Conservation (phyloP, 1,139 yeast genomes). For the Candida tetrigidarum region DNA sequence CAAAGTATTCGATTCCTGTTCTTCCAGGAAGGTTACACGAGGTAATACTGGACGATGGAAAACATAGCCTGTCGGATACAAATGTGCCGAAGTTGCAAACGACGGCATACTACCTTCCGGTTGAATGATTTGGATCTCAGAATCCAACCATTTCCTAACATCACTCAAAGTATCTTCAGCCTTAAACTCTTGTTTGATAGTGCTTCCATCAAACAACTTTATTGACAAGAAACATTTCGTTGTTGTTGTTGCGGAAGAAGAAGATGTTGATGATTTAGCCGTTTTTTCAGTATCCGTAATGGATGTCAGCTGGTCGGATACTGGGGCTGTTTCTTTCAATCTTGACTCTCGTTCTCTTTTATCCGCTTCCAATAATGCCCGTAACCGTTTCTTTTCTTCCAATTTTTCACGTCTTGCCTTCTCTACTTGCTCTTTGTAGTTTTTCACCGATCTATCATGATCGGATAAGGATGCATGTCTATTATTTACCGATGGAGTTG, state of each 20-base stretch:
- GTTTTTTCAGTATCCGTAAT: not conserved
- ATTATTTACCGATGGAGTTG: not conserved
- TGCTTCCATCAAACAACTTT: slow-evolving; percentile 58
- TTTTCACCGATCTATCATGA: slow-evolving; percentile 17
- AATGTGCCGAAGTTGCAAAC: slow-evolving; percentile 38
- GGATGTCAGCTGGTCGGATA: not conserved
- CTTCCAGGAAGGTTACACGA: slow-evolving; percentile 43
- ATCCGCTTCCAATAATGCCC: slow-evolving; percentile 54
- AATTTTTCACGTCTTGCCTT: slow-evolving; percentile 38
- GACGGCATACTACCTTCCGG: slow-evolving; percentile 34
- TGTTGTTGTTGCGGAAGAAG: too few species aligned
- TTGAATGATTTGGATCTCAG: slow-evolving; percentile 37
- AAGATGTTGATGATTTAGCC: slow-evolving; percentile 2
- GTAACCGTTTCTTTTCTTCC: slow-evolving; percentile 59
- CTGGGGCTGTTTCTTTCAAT: slow-evolving; percentile 36
- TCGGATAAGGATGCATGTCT: slow-evolving; percentile 1
- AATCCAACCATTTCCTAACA: slow-evolving; percentile 69
- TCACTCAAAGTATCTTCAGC: slow-evolving; percentile 47
- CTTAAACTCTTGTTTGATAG: slow-evolving; percentile 48
- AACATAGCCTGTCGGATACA: slow-evolving; percentile 38
- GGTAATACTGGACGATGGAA: slow-evolving; percentile 45
- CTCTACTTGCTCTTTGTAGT: slow-evolving; percentile 44
- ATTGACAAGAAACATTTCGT: slow-evolving; percentile 49
- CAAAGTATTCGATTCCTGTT: slow-evolving; percentile 57
- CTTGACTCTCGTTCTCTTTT: slow-evolving; percentile 51